Base-by-base conservation (phyloP, 306 rosid species). In the Bauhinia variegata region DNA sequence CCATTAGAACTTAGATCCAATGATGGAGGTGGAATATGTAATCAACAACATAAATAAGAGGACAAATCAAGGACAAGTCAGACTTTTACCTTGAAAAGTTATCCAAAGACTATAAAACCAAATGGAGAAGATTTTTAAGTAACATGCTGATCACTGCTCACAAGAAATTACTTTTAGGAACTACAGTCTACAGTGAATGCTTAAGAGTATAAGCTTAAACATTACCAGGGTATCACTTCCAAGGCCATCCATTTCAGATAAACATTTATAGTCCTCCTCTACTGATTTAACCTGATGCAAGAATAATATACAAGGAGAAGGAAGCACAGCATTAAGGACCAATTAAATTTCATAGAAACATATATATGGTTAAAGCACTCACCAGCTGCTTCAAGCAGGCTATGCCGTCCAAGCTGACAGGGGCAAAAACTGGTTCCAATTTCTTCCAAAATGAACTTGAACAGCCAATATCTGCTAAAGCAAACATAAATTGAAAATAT, bases 361-460 rank as follows among this genome's bases (percentile, higher is more conserved):
- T 19, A 18, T 31, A 14, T 49, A 63, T n/a, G 67, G 61, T 11
- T 6, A 55, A 66, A 62, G 70, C 49, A 73, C 70, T 59, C 34
- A 89, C 98, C 95, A 73, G 86, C 72, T 87, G 86, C 85, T 87
- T 89, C 83, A 84, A 74, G 77, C 53, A 77, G 61, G 81, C 78
- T 63, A 62, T 70, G 62, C 63, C 84, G 55, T 75, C 86, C 63
- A 74, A 71, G 80, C 77, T 74, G 61, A 85, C 77, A 70, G 90
- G 63, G 71, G 85, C 81, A 79, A 89, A 87, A 64, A 73, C 30
- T 46, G 79, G 82, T 71, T 92, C 95, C 85, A 82, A 44, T 72
- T 85, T 79, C 91, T 85, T 84, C 98, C 98, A 92, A 77, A 89
- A 89, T 50, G 82, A 14, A 80, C 89, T 74, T 43, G 95, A 87